Conservation (phyloP, 2,329 filamentous ascomycete genomes). For the Dothistroma septosporum region DNA sequence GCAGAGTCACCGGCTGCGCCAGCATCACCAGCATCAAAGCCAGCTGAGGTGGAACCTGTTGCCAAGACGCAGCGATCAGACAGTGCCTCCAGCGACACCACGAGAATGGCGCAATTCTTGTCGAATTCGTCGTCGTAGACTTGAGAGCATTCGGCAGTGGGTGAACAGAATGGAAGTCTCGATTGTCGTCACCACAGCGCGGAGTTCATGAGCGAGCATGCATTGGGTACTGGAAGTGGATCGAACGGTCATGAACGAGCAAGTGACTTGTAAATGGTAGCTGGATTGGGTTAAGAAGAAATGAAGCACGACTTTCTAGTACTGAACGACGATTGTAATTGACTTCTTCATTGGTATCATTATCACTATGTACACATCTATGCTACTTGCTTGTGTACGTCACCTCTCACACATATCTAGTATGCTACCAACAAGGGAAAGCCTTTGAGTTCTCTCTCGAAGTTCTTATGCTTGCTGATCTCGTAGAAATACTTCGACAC, state of each 20-base stretch:
- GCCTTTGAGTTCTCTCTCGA: conserved; percentile 68
- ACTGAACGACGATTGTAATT: too few relatives aligned
- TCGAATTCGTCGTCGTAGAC: conserved; percentile 15
- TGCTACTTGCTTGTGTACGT: not conserved
- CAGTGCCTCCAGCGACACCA: conserved; percentile 16
- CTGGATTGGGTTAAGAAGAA: too few relatives aligned
- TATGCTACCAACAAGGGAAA: conserved; percentile 65
- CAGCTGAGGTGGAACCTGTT: conserved; percentile 11
- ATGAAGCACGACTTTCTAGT: too few relatives aligned
- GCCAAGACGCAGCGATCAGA: conserved; percentile 18
- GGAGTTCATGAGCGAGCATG: not conserved
- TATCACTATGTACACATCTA: not conserved
- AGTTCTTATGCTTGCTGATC: conserved; percentile 70
- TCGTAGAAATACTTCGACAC: conserved; percentile 65
- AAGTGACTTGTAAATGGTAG: too few relatives aligned
- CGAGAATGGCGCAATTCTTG: conserved; percentile 12
- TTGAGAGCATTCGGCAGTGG: not conserved
- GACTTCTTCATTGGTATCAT: not conserved
- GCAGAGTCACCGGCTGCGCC: not conserved
- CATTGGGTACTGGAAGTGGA: not conserved
- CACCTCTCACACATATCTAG: conserved; percentile 38
- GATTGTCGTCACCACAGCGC: not conserved
- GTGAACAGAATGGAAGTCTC: too few relatives aligned
- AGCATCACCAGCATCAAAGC: conserved; percentile 1
- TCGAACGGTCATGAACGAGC: not conserved